Base-by-base conservation (phyloP, 495 filamentous ascomycete genomes). In the Daldinia loculata region DNA sequence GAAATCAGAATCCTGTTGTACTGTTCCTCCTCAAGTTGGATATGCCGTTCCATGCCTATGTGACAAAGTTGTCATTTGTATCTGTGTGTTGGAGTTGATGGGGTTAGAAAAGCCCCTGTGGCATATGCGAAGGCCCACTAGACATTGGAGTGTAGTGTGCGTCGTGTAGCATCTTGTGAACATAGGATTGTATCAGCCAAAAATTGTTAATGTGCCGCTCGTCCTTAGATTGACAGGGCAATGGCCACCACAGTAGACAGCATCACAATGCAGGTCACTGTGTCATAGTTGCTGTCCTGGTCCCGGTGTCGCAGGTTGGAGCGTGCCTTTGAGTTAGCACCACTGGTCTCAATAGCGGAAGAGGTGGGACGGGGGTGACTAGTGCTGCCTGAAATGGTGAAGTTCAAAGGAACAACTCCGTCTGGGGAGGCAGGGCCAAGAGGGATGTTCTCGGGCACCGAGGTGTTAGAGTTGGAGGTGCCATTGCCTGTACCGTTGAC, bases 201-300 rank as follows among this genome's bases (percentile, higher is more conserved):
- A 29, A 53, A 53, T 26, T 17, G 14, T 29, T 1, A 0, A 17
- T 3, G 7, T 12, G 22, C 4, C 22, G 14, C 56, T 1, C 12
- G 36, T 12, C 19, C 24, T 19, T 57, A 65, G 51, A 65, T 56
- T n/a, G 30, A 39, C 9, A 56, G 6, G 38, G 7, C 1, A 17
- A 65, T 15, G 24, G 59, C 52, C 24, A 70, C 38, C 2, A 62
- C 41, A 11, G 51, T 51, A 9, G 50, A 53, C 27, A 73, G 6
- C 73, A 73, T 63, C 26, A 70, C 53, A 9, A 67, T 55, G 56
- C 66, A 70, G 32, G 32, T 52, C 15, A 57, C 1, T 38, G 24
- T 4, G 15, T 26, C 24, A 17, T 50, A 59, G 45, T 56, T 38
- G 59, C 15, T 6, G 0, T 60, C 30, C 17, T 17, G 30, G 3